These are phyloP conservation scores for Chrysopogon serrulatus DNA, from an alignment of 176 grass and related monocot genomes.

Conservation along the genomic window DNA sequence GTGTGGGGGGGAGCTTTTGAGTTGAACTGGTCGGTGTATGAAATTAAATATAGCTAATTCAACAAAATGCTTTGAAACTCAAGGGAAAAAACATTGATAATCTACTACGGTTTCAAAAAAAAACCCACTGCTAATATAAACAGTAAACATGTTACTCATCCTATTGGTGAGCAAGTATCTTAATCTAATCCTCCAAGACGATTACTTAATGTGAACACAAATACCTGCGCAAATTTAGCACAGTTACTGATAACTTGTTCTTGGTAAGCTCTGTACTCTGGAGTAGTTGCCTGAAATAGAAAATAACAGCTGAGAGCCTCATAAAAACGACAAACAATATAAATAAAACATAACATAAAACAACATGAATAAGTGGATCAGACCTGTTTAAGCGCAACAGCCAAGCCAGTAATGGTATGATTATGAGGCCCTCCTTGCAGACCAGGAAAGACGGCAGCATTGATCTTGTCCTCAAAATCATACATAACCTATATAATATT, in stretches of 20 bases:
- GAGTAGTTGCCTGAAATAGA: conserved; percentile 65
- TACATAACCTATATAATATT: conserved; percentile 66
- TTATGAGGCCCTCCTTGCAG: conserved; percentile 99
- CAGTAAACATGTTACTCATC: background rate
- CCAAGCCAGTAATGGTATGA: conserved; percentile 97
- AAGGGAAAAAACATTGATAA: background rate
- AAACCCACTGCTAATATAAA: background rate
- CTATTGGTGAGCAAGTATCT: background rate
- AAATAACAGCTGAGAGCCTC: conserved; percentile 2
- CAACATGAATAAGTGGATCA: conserved; percentile 10
- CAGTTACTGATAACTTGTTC: conserved; percentile 95
- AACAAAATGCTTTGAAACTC: conserved; percentile 16
- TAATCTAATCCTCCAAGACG: background rate
- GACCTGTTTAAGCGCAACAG: conserved; percentile 99
- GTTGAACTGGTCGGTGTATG: background rate
- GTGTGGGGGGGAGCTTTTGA: too few species aligned
- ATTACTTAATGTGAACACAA: background rate
- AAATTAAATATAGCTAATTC: background rate
- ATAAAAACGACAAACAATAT: conserved; percentile 8
- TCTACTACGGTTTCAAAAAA: background rate
- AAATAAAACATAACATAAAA: conserved; percentile 16
- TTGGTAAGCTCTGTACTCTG: conserved; percentile 89
- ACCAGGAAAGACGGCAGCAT: conserved; percentile 94
- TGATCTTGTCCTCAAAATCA: conserved; percentile 96
- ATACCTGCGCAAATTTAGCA: conserved; percentile 95